Base-by-base conservation (phyloP, 768 basidiomycete genomes). In the Bullera alba region DNA sequence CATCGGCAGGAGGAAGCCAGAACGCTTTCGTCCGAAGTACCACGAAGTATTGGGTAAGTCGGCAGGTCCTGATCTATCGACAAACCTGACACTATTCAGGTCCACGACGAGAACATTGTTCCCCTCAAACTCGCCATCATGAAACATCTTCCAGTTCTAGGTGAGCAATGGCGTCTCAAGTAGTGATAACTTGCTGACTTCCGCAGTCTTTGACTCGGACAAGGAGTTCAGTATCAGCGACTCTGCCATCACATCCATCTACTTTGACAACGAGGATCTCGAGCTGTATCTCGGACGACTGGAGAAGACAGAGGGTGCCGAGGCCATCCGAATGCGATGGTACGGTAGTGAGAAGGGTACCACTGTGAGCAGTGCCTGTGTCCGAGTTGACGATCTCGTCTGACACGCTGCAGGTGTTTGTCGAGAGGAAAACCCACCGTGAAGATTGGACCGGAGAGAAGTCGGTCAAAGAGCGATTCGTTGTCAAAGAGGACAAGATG, bases 401-500 rank as follows among this genome's bases (percentile, higher is more conserved):
- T 34, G 2, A 26, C 12, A 5, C 3, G 22, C n/a, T 42, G 39
- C 12, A 74, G 69, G 69, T 74, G 50, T 75, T 74, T 57, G 75
- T 77, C 41, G 77, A 78, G 65, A 72, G 76, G 37, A 78, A 78
- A 54, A 77, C 77, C 1, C 77, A 99, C 69, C 81, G 91, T 48
- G 95, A 99, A 73, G 95, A 99, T 67, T 99, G 95, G 95, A 97
- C 93, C 0, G 95, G 95, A 28, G 93, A 99, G 73, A 96, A 96
- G 73, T 91, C 88, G 8, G 92, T 97, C 68, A 99, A 96, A 74
- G 87, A 91, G 14, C 86, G 92, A 10, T 96, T 97, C 76, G 83
- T 87, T 2, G 83, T 99, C 71, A 91, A 93, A 69, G 93, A 96
- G 69, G 82, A 89, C 54, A 81, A 86, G 39, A 84, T 97, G 60